Evolutionary conservation across 306 rosid species (phyloP), one percentile per base, ranked within the genome.

Genomic region (Canavalia gladiata): DNA sequence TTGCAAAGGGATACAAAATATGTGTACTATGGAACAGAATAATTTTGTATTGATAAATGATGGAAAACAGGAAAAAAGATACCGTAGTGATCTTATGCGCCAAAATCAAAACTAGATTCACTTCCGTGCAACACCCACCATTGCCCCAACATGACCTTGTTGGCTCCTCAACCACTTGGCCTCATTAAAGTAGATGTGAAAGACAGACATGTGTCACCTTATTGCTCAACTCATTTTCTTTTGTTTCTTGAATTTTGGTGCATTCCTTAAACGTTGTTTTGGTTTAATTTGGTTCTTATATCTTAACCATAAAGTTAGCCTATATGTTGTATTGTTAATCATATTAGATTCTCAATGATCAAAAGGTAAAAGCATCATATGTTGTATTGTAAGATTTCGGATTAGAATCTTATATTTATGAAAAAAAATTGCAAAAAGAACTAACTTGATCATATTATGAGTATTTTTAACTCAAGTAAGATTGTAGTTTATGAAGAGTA

Each of bases 1-100:
- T 58, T 79, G 65, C 77, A 69, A 72, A 68, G 84, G 45, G 71
- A 77, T 70, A 77, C 75, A 79, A 66, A 75, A 71, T 5, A 75
- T 56, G 85, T 82, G 87, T 79, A 72, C 72, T 80, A 78, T 72
- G 73, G 82, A 87, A 78, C 64, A 85, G 90, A 87, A 89, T 90
- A 87, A 71, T 75, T 56, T 54, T 72, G 31, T 33, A 77, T 62
- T 82, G 75, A 74, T 76, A 85, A 74, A 85, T 78, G 86, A 88
- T 78, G 78, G 85, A 71, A 83, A 85, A 79, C 81, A 60, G 50
- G 77, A 47, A 78, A 47, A 78, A 83, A 75, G 75, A 81, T 70
- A 79, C 85, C 84, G 89, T 90, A 68, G 79, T 81, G 91, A 87
- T 90, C 91, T 85, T 89, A 87, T 94, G 97, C 97, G 59, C 58